These are phyloP conservation scores for Begonia masoniana DNA, from an alignment of 306 rosid species.

Conservation along the genomic window DNA sequence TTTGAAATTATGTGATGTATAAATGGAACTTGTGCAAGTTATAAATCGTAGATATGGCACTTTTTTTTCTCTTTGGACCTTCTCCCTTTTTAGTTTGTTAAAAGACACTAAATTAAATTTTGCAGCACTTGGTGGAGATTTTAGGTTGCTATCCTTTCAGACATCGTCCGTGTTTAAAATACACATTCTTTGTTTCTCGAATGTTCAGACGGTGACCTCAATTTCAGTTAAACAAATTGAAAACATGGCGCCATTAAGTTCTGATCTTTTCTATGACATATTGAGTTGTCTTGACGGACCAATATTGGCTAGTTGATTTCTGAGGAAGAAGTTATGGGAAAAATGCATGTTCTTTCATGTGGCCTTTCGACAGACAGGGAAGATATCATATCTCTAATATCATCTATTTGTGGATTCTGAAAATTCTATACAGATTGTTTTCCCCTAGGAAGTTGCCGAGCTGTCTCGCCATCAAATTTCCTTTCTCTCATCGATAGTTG, in stretches of 20 bases:
- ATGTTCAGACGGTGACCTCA: constrained; percentile 14
- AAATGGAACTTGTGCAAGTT: too few relatives aligned
- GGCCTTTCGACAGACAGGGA: constrained; percentile 83
- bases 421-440: constrained; percentile 83
- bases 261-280: constrained; percentile 74
- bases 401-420: constrained; percentile 71
- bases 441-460: constrained; percentile 62
- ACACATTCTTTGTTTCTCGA: constrained; percentile 11
- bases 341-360: constrained; percentile 60
- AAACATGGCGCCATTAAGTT: constrained; percentile 45
- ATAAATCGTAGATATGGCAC: too few relatives aligned
- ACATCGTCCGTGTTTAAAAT: too few relatives aligned
- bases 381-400: constrained; percentile 58
- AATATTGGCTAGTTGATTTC: constrained; percentile 68
- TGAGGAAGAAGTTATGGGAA: constrained; percentile 86
- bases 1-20: too few relatives aligned
- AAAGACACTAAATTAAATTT: too few relatives aligned
- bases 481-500: constrained; percentile 67
- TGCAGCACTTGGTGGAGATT: too few relatives aligned
- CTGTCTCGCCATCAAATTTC: constrained; percentile 58
- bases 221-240: constrained; percentile 42
- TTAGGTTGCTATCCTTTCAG: too few relatives aligned
- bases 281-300: constrained; percentile 76
- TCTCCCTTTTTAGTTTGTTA: too few relatives aligned
- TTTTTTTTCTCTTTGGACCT: too few relatives aligned